These are phyloP conservation scores for Dalechampia spathulata DNA, from an alignment of 441 rosid genomes.

Conservation along the genomic window DNA sequence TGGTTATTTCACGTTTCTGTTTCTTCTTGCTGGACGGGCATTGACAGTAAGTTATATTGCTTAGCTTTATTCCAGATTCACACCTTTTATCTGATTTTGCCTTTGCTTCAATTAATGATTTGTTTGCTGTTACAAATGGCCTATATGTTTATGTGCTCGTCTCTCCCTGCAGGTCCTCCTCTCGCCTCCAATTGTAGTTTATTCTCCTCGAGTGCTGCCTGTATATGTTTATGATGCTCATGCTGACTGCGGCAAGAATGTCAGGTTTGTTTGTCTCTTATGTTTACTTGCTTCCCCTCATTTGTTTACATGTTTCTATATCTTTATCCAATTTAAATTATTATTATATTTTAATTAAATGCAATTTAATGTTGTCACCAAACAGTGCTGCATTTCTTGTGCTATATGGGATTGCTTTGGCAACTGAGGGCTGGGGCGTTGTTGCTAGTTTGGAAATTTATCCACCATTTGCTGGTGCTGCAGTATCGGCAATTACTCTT, in stretches of 20 bases:
- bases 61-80: slow-evolving; percentile 11
- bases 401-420: slow-evolving; percentile 98
- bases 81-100: slow-evolving; percentile 10
- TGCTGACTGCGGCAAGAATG: slow-evolving; percentile 98
- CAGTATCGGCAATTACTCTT: slow-evolving; percentile 97
- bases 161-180: slow-evolving; percentile 75
- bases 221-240: slow-evolving; percentile 99
- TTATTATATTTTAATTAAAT: slow-evolving; percentile 15
- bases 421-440: slow-evolving; percentile 99
- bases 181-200: slow-evolving; percentile 99
- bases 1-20: slow-evolving; percentile 92
- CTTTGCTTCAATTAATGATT: neutral
- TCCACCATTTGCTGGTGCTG: slow-evolving; percentile 99
- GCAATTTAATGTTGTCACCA: slow-evolving; percentile 18
- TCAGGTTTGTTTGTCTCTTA: slow-evolving; percentile 61
- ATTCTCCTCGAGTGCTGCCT: slow-evolving; percentile 98
- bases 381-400: slow-evolving; percentile 93
- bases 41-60: slow-evolving; percentile 64
- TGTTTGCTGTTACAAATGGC: neutral
- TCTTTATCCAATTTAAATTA: slow-evolving; percentile 3
- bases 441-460: slow-evolving; percentile 97
- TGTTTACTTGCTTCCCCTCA: slow-evolving; percentile 8
- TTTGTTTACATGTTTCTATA: slow-evolving; percentile 1
- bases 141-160: slow-evolving; percentile 14
- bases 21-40: slow-evolving; percentile 98